Percentiles rank a stretch among this genome's conserved stretches.
These are phyloP conservation scores for Funneliformis mosseae DNA, from an alignment of 192 early-diverging fungal genomes.

Conservation along the genomic window DNA sequence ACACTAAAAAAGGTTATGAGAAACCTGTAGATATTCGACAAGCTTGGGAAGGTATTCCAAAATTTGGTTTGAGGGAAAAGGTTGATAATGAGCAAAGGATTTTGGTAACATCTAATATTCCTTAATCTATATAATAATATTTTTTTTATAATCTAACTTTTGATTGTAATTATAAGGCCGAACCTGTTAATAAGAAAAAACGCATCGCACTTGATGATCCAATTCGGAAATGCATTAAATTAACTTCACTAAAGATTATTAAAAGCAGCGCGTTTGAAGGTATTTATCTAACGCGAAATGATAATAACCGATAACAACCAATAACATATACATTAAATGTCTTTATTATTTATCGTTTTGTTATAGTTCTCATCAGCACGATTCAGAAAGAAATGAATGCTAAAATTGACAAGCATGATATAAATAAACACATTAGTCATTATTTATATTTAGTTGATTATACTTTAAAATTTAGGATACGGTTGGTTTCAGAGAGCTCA, in stretches of 20 bases:
- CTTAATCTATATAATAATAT: not conserved
- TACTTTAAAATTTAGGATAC: not conserved
- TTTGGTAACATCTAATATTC: not conserved
- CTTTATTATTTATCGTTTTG: no score
- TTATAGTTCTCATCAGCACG: not conserved
- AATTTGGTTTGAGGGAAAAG: not conserved
- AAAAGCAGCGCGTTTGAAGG: not conserved
- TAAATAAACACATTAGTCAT: not conserved
- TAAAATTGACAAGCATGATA: not conserved
- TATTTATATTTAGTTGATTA: not conserved
- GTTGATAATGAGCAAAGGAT: not conserved
- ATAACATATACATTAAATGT: no score
- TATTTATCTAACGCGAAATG: no score
- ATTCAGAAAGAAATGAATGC: not conserved
- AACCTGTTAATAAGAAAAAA: not conserved
- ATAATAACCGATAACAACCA: no score
- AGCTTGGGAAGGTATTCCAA: not conserved
- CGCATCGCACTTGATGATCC: not conserved
- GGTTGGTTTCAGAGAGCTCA: not conserved
- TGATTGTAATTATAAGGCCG: not conserved
- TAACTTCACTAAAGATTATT: not conserved
- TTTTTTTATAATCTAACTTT: not conserved
- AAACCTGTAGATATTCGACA: not conserved
- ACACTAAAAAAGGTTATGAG: not conserved
- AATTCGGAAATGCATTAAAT: not conserved